Evolutionary conservation across 2,329 filamentous ascomycete species (phyloP).

Genomic region (Coniochaeta sp.): DNA sequence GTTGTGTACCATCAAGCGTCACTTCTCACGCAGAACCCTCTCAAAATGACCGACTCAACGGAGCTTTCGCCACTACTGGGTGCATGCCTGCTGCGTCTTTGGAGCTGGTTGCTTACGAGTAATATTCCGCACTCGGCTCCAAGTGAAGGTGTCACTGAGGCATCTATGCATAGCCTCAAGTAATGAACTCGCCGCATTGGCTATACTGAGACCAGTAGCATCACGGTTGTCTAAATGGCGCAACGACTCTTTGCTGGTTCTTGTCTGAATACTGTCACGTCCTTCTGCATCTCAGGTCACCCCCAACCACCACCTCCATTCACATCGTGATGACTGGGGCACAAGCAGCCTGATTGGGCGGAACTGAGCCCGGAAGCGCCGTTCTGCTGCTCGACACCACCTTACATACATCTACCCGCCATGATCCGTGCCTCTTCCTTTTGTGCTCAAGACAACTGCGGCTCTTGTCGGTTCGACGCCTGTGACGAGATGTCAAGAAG

Average conservation of each 20-base stretch:
- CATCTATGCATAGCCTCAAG: neutral
- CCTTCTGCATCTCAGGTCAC: neutral
- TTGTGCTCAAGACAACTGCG: neutral
- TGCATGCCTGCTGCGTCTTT: neutral
- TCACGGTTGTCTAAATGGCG: neutral
- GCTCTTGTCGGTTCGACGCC: neutral
- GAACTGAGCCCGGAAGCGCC: neutral
- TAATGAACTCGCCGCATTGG: neutral
- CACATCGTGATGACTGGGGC: neutral
- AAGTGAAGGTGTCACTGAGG: neutral
- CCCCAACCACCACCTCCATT: neutral
- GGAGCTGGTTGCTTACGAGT: neutral
- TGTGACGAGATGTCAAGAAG: slow-evolving; percentile 1
- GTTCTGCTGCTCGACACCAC: neutral
- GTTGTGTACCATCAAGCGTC: neutral
- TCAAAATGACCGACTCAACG: neutral
- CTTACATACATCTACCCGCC: neutral
- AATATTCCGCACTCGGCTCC: neutral
- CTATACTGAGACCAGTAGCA: neutral
- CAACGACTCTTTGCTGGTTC: neutral
- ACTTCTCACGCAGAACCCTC: neutral
- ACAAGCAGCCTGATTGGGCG: neutral
- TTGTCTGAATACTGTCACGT: neutral
- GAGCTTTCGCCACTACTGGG: neutral
- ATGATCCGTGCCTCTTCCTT: neutral